Evolutionary conservation across 495 filamentous ascomycete genomes (phyloP).

Genomic region (Penicillium malachiteum): DNA sequence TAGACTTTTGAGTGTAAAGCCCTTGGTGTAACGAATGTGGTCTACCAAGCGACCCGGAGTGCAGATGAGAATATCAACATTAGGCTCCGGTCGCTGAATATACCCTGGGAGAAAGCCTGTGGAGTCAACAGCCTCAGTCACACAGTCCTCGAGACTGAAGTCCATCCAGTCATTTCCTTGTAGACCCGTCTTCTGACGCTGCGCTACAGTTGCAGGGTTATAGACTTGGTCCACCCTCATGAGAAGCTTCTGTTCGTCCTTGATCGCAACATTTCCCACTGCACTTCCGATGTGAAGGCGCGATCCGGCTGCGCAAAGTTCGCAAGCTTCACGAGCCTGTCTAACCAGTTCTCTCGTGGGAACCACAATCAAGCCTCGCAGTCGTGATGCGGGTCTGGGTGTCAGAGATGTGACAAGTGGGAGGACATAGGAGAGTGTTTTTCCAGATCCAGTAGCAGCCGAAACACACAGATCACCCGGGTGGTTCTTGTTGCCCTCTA

Average conservation of each 20-base stretch:
- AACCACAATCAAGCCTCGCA: slow-evolving; percentile 78
- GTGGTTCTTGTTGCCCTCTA: slow-evolving; percentile 55
- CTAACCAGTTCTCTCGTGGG: slow-evolving; percentile 87
- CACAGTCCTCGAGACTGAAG: slow-evolving; percentile 45
- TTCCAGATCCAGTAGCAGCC: slow-evolving; percentile 89
- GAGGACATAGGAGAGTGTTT: slow-evolving; percentile 88
- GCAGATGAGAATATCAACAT: slow-evolving; percentile 85
- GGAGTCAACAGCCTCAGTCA: slow-evolving; percentile 37
- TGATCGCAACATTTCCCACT: slow-evolving; percentile 72
- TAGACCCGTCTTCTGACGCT: slow-evolving; percentile 36
- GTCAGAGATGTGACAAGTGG: slow-evolving; percentile 77
- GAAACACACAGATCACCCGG: slow-evolving; percentile 81
- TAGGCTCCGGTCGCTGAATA: slow-evolving; percentile 60
- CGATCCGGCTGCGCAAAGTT: slow-evolving; percentile 62
- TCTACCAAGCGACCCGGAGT: slow-evolving; percentile 93
- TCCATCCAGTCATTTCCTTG: slow-evolving; percentile 48
- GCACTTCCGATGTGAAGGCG: slow-evolving; percentile 76
- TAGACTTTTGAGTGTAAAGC: slow-evolving; percentile 76
- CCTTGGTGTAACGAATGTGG: slow-evolving; percentile 80
- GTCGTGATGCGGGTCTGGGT: slow-evolving; percentile 52
- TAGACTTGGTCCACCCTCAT: slow-evolving; percentile 62
- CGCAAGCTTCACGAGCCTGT: slow-evolving; percentile 72
- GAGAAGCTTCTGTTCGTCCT: slow-evolving; percentile 68
- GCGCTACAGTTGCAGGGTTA: slow-evolving; percentile 53
- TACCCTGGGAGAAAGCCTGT: slow-evolving; percentile 56